These are phyloP conservation scores for Batkoa obscura DNA, from an alignment of 371 early-diverging fungal species.

Conservation along the genomic window DNA sequence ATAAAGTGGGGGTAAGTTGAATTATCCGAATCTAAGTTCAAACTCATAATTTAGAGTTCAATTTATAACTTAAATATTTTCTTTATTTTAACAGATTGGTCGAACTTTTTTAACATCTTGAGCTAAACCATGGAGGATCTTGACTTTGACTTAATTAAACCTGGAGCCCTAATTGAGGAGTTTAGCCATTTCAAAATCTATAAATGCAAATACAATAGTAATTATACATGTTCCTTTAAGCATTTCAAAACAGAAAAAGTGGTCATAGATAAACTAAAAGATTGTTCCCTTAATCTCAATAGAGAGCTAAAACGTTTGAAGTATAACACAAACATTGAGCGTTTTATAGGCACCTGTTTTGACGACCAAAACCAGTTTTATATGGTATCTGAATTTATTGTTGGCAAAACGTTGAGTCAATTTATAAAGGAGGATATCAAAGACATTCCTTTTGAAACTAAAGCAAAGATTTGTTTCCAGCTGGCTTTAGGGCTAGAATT, in stretches of 20 bases:
- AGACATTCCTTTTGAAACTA: not conserved
- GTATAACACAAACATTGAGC: not conserved
- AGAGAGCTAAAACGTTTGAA: not conserved
- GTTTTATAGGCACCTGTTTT: slow-evolving; percentile 1
- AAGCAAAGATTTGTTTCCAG: not conserved
- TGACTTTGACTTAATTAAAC: not conserved
- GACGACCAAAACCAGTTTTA: not conserved
- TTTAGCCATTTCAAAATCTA: not conserved
- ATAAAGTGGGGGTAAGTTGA: too few species aligned
- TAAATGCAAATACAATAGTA: not conserved
- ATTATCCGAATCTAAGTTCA: too few species aligned
- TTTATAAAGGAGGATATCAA: not conserved
- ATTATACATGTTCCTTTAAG: not conserved
- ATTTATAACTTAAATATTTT: too few species aligned
- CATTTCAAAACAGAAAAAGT: not conserved
- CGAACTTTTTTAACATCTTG: too few species aligned
- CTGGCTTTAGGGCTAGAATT: slow-evolving; percentile 1
- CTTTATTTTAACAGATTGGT: too few species aligned
- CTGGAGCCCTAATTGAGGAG: not conserved
- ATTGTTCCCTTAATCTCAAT: not conserved
- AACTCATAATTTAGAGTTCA: too few species aligned
- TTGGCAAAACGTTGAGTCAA: not conserved
- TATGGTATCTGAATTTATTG: not conserved
- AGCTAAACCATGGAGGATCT: not conserved
- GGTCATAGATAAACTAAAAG: not conserved